phyloP scores from a whole-genome alignment of 345 rosid species.

The Nasturtium officinale region DNA sequence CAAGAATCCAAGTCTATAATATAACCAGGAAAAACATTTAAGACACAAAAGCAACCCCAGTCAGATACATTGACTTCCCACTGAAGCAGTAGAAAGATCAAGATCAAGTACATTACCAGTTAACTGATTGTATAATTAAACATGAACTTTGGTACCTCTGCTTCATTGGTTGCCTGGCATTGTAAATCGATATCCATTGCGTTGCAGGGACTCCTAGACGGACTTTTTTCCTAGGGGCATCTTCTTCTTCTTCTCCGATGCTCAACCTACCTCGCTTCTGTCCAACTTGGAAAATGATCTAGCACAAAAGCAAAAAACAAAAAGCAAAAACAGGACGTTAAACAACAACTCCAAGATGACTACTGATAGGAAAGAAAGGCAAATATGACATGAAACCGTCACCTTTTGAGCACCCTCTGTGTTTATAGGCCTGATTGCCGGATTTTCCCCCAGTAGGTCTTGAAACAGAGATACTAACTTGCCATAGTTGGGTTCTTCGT shows the following conservation, averaged over 20 bases:
- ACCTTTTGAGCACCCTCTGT: conserved; percentile 99
- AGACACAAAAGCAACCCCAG: not conserved
- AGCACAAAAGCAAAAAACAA: conserved; percentile 15
- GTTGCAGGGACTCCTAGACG: conserved; percentile 94
- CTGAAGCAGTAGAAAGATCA: conserved; percentile 13
- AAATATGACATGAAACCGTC: conserved; percentile 29
- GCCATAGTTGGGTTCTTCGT: conserved; percentile 95
- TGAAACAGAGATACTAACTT: conserved; percentile 85
- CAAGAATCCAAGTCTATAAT: not conserved
- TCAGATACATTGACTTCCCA: not conserved
- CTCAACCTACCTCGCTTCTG: conserved; percentile 90
- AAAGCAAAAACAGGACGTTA: conserved; percentile 12
- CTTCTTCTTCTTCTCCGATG: conserved; percentile 85
- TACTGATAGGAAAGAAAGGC: conserved; percentile 11
- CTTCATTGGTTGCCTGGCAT: conserved; percentile 95
- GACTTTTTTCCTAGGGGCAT: conserved; percentile 85
- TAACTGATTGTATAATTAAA: conserved; percentile 12
- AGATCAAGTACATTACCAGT: conserved; percentile 18
- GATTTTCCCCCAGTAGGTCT: conserved; percentile 72
- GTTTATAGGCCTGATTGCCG: conserved; percentile 81
- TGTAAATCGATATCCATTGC: conserved; percentile 96
- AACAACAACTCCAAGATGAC: conserved; percentile 20
- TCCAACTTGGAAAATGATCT: conserved; percentile 88
- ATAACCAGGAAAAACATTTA: not conserved
- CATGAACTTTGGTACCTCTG: conserved; percentile 64